Conservation (phyloP, 805 yeast genomes). For the Cyberlindnera samutprakarnensis region DNA sequence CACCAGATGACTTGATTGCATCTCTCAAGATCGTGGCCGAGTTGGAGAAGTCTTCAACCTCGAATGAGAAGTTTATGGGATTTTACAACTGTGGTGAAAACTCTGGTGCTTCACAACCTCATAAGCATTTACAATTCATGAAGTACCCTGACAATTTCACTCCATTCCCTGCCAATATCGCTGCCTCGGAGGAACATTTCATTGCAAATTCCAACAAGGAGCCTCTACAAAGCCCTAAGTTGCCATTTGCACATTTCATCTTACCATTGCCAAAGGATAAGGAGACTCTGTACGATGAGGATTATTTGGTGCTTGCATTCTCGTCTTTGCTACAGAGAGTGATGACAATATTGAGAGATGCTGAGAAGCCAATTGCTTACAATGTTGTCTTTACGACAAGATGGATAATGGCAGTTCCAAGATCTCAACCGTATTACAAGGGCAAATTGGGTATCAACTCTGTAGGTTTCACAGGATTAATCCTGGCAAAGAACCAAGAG, state of each 20-base stretch:
- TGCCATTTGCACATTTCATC: constrained; percentile 78
- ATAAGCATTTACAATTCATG: constrained; percentile 86
- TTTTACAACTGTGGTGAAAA: constrained; percentile 85
- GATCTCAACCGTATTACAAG: constrained; percentile 47
- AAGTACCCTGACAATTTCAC: constrained; percentile 52
- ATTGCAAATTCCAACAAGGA: constrained; percentile 47
- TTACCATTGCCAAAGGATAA: constrained; percentile 47
- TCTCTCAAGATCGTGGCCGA: constrained; percentile 46
- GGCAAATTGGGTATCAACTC: constrained; percentile 56
- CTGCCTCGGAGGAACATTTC: constrained; percentile 38
- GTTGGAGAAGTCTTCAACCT: constrained; percentile 32
- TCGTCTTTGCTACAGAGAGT: constrained; percentile 65
- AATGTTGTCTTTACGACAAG: constrained; percentile 75
- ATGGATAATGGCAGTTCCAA: constrained; percentile 86
- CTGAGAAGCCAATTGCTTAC: constrained; percentile 48
- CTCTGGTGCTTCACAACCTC: constrained; percentile 93
- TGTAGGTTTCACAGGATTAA: constrained; percentile 71
- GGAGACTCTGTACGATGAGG: constrained; percentile 37
- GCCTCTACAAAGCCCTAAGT: constrained; percentile 52
- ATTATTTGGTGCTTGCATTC: constrained; percentile 58
- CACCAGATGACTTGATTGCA: constrained; percentile 60
- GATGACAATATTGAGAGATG: constrained; percentile 57
- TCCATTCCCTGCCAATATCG: constrained; percentile 49
- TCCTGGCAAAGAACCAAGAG: constrained; percentile 65
- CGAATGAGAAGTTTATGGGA: constrained; percentile 53